Evolutionary conservation across 2,329 filamentous ascomycete species (phyloP).

Genomic region (Aureobasidium lini): DNA sequence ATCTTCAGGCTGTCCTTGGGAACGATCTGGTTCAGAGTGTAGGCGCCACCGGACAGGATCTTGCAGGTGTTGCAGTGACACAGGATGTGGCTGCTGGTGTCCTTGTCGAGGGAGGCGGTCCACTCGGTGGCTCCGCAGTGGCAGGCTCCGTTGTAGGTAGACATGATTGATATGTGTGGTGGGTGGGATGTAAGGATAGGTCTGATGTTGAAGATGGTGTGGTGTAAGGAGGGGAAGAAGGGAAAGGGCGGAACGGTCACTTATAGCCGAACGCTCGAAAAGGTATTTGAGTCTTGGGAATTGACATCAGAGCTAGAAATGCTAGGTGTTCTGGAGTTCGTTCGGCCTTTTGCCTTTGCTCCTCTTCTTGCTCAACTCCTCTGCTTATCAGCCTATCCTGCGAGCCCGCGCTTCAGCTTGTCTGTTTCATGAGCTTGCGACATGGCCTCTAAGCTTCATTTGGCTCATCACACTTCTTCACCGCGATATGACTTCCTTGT

Average conservation of each 20-base stretch:
- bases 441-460: not conserved
- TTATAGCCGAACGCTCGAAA: not conserved
- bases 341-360: not conserved
- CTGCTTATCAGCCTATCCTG: not conserved
- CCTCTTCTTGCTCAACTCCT: not conserved
- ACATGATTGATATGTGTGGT: constrained; percentile 28
- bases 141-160: constrained; percentile 44
- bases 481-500: not conserved
- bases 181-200: not conserved
- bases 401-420: not conserved
- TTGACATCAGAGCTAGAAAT: not conserved
- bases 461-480: not conserved
- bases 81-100: constrained; percentile 38
- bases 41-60: constrained; percentile 42
- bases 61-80: constrained; percentile 55
- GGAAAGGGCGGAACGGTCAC: not conserved
- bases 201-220: not conserved
- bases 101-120: constrained; percentile 42
- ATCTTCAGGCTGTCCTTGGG: constrained; percentile 43
- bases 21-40: constrained; percentile 49
- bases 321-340: not conserved
- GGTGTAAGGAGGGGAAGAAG: not conserved
- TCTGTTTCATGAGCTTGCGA: no score
- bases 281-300: not conserved
- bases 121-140: constrained; percentile 49